phyloP scores from a whole-genome alignment of 1,284 basidiomycete species.

The Phellopilus nigrolimitatus region DNA sequence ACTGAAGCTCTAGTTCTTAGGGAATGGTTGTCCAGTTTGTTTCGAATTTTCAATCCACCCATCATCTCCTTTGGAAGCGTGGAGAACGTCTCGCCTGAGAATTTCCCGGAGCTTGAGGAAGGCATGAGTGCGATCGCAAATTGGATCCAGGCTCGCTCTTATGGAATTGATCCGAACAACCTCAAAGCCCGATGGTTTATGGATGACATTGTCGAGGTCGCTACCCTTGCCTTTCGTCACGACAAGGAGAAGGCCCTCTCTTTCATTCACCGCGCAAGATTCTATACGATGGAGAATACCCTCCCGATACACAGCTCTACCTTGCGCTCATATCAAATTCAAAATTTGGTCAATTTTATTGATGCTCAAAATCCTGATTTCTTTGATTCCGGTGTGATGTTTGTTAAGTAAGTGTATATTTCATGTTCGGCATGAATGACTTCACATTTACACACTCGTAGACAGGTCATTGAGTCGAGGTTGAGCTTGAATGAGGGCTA shows the following conservation, averaged over 20 bases:
- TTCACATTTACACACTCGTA: background rate
- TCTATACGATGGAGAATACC: background rate
- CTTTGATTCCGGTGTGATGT: background rate
- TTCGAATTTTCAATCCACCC: constrained; percentile 7
- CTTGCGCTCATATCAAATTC: background rate
- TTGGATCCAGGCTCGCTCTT: constrained; percentile 7
- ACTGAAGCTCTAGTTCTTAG: no score
- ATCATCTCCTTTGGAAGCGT: constrained; percentile 6
- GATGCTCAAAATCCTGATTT: background rate
- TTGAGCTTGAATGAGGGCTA: background rate
- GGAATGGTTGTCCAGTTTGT: constrained; percentile 12
- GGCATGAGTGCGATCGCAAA: background rate
- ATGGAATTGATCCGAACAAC: background rate
- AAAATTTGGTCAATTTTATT: background rate
- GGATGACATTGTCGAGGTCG: constrained; percentile 1
- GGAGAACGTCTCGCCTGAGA: background rate
- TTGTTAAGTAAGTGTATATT: constrained; percentile 12
- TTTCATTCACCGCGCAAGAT: background rate
- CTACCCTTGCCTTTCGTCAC: background rate
- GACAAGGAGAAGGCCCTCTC: constrained; percentile 1
- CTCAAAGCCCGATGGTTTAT: background rate
- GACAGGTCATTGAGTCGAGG: background rate
- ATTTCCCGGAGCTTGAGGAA: background rate
- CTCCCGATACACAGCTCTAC: background rate
- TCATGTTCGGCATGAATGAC: no score